phyloP scores from a whole-genome alignment of 2,329 filamentous ascomycete species.

The Albophoma yamanashiensis region DNA sequence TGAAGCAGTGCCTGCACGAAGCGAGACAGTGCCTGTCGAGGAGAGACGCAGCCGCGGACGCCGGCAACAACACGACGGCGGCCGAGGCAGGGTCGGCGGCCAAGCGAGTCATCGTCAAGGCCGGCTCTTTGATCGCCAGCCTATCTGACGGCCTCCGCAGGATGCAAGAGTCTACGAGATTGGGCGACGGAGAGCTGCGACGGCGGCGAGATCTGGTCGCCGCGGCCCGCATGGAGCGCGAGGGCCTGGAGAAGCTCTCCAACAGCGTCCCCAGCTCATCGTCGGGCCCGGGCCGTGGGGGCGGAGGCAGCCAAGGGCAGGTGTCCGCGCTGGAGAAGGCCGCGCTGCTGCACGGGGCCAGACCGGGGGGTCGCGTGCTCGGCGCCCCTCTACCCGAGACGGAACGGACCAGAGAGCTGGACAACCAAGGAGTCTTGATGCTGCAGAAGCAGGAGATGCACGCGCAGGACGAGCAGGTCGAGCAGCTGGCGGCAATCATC shows the following conservation, averaged over 20 bases:
- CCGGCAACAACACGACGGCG: conserved; percentile 29
- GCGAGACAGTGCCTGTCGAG: conserved; percentile 59
- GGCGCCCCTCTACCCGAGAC: conserved; percentile 66
- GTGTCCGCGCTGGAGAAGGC: conserved; percentile 37
- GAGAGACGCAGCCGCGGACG: conserved; percentile 43
- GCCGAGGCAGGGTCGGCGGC: conserved; percentile 61
- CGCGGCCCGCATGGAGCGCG: conserved; percentile 60
- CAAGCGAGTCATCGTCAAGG: conserved; percentile 61
- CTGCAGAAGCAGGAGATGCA: conserved; percentile 64
- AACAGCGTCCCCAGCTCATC: conserved; percentile 35
- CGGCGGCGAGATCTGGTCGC: conserved; percentile 60
- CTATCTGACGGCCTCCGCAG: conserved; percentile 55
- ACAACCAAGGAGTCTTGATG: conserved; percentile 64
- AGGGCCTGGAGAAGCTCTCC: conserved; percentile 64
- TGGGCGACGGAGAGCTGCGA: conserved; percentile 67
- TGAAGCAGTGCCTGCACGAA: conserved; percentile 54
- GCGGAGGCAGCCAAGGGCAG: conserved; percentile 35
- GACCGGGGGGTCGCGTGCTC: conserved; percentile 52
- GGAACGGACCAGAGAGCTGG: conserved; percentile 63
- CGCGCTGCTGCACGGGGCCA: conserved; percentile 29
- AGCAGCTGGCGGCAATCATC: conserved; percentile 58
- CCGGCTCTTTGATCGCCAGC: conserved; percentile 50
- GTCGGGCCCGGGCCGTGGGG: conserved; percentile 24
- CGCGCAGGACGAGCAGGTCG: conserved; percentile 65
- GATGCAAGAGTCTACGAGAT: conserved; percentile 40